These are phyloP conservation scores for Penicillium antarcticum DNA, from an alignment of 495 filamentous ascomycete species.

Conservation along the genomic window DNA sequence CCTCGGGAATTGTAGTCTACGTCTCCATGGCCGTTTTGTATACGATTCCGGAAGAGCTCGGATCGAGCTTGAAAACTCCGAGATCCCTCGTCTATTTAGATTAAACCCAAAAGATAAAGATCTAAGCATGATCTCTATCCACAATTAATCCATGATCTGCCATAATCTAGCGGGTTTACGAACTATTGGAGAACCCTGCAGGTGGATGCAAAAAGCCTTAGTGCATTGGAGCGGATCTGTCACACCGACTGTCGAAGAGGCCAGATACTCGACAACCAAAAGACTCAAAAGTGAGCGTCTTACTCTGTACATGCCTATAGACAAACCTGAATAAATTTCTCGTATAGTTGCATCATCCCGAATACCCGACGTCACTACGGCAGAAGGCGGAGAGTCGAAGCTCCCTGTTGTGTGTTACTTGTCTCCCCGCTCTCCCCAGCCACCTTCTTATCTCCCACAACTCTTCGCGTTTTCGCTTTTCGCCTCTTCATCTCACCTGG, in stretches of 20 bases:
- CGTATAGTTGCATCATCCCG: conserved; percentile 19
- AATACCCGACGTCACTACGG: conserved; percentile 21
- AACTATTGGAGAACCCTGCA: neutral
- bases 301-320: neutral
- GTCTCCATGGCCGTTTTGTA: no score
- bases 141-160: neutral
- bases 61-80: no score
- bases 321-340: neutral
- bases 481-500: neutral
- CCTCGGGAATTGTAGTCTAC: no score
- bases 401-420: conserved; percentile 15
- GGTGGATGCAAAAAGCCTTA: conserved; percentile 1
- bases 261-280: neutral
- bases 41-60: no score
- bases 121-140: neutral
- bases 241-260: conserved; percentile 4
- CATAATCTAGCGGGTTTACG: neutral
- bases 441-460: conserved; percentile 14
- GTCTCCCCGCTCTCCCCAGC: conserved; percentile 26
- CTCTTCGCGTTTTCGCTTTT: conserved; percentile 2
- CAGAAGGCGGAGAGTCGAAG: conserved; percentile 20
- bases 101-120: neutral
- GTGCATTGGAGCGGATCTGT: conserved; percentile 6
- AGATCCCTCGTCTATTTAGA: neutral
- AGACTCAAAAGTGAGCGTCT: neutral